Conservation (phyloP, 257 asterid species). For the Nicotiana noctiflora region DNA sequence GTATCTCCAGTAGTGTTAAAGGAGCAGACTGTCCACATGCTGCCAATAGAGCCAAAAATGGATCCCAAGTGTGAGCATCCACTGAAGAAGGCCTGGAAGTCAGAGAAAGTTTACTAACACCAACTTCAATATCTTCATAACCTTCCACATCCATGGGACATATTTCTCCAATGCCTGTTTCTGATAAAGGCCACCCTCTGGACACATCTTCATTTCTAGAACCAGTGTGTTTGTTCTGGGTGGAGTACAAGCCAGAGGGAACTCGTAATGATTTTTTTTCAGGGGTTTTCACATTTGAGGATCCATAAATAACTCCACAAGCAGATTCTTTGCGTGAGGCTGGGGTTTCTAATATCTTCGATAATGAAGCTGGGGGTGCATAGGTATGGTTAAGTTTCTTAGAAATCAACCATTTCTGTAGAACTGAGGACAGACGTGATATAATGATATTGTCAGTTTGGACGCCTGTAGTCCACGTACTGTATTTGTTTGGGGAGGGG, state of each 20-base stretch:
- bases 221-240: slow-evolving; percentile 32
- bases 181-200: slow-evolving; percentile 13
- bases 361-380: slow-evolving; percentile 55
- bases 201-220: slow-evolving; percentile 27
- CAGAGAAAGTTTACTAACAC: slow-evolving; percentile 62
- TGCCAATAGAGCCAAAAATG: slow-evolving; percentile 71
- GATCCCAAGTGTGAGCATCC: slow-evolving; percentile 51
- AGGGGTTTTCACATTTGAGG: slow-evolving; percentile 27
- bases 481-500: slow-evolving; percentile 84
- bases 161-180: slow-evolving; percentile 5
- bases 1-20: slow-evolving; percentile 44
- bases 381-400: slow-evolving; percentile 40
- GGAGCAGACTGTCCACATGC: slow-evolving; percentile 87
- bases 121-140: slow-evolving; percentile 52
- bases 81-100: slow-evolving; percentile 44
- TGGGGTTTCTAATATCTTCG: slow-evolving; percentile 77
- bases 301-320: slow-evolving; percentile 15
- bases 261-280: slow-evolving; percentile 25
- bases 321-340: slow-evolving; percentile 24
- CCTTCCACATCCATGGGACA: slow-evolving; percentile 23
- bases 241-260: slow-evolving; percentile 29
- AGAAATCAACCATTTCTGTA: slow-evolving; percentile 69
- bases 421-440: slow-evolving; percentile 68
- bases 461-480: slow-evolving; percentile 61
- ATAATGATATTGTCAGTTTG: slow-evolving; percentile 33